Base-by-base conservation (phyloP, 2,329 filamentous ascomycete species). In the Colletotrichum tamarilloi region DNA sequence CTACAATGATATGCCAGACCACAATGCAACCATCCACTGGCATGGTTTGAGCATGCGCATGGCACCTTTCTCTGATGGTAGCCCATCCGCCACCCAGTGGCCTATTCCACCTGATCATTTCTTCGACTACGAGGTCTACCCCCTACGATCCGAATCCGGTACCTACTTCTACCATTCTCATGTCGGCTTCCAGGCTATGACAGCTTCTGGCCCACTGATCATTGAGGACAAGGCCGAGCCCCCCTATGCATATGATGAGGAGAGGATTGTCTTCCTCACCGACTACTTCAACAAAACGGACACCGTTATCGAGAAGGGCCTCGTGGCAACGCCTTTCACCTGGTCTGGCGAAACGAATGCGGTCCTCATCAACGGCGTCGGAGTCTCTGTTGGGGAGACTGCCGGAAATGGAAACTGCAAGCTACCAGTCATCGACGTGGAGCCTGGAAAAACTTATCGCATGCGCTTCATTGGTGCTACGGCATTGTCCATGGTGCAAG, bases 131-230 rank as follows among this genome's bases (percentile, higher is more conserved):
- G 90, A 93, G 77, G 81, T 93, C 4, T 84, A 85, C 19, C 86
- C 89, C 0, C 80, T 87, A 4, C 56, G 78, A 1, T 87, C 86
- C 6, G 86, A 90, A 67, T 87, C 89, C 0, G 92, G 91, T 5
- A 90, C 90, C 0, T 93, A 92, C 77, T 92, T 91, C 78, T 93
- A 93, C 77, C 91, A 93, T 77, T 92, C 91, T 0, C 92, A 93
- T 74, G 85, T 93, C 19, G 90, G 86, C 0, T 89, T 92, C 71
- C 91, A 93, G 77, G 88, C 89, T 0, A 80, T 89, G 42, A 89
- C 90, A 16, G 89, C 89, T 0, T 80, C 85, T 7, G 92, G 92
- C 0, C 81, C 87, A 0, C 77, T 93, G 42, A 88, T 92, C 58
- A 86, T 93, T n/a, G 86, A 89, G 70, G 87, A 89, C 62, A 77